Evolutionary conservation across 2,329 filamentous ascomycete genomes (phyloP).

Genomic region (Neospermospora avenae): DNA sequence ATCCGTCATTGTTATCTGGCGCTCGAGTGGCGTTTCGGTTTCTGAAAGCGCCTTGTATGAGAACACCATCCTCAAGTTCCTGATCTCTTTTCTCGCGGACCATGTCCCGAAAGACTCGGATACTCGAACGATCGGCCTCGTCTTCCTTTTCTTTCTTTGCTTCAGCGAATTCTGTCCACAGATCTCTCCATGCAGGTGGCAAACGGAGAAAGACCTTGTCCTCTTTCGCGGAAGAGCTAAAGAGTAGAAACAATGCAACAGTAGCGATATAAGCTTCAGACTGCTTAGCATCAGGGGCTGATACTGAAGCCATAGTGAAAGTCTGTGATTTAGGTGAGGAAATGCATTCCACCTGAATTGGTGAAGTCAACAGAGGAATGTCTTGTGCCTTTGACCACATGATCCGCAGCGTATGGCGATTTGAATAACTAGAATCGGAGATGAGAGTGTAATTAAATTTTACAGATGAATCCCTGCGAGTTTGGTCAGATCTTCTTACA

Average conservation of each 20-base stretch:
- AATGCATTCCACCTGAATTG: conserved; percentile 32
- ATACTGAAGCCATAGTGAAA: conserved; percentile 71
- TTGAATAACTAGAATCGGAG: conserved; percentile 71
- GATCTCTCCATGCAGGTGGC: conserved; percentile 75
- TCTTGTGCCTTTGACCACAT: conserved; percentile 75
- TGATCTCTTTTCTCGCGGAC: conserved; percentile 67
- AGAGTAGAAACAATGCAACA: conserved; percentile 76
- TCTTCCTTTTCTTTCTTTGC: conserved; percentile 68
- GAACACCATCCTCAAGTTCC: conserved; percentile 69
- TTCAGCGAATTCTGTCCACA: conserved; percentile 77
- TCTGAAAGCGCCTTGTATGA: conserved; percentile 74
- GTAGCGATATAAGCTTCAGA: conserved; percentile 87
- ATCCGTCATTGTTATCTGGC: conserved; percentile 48
- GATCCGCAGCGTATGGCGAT: conserved; percentile 71
- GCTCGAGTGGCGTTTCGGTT: conserved; percentile 50
- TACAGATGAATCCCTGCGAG: conserved; percentile 62
- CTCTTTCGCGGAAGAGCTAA: conserved; percentile 73
- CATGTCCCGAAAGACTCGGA: conserved; percentile 67
- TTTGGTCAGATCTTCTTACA: conserved; percentile 8
- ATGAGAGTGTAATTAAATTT: conserved; percentile 66
- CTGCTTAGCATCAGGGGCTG: conserved; percentile 72
- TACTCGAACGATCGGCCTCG: conserved; percentile 62
- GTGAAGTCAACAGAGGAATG: conserved; percentile 37
- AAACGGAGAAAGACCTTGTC: conserved; percentile 80
- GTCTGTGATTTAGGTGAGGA: conserved; percentile 49